Evolutionary conservation across 257 asterid genomes (phyloP).

Genomic region (Plantago elongata): DNA sequence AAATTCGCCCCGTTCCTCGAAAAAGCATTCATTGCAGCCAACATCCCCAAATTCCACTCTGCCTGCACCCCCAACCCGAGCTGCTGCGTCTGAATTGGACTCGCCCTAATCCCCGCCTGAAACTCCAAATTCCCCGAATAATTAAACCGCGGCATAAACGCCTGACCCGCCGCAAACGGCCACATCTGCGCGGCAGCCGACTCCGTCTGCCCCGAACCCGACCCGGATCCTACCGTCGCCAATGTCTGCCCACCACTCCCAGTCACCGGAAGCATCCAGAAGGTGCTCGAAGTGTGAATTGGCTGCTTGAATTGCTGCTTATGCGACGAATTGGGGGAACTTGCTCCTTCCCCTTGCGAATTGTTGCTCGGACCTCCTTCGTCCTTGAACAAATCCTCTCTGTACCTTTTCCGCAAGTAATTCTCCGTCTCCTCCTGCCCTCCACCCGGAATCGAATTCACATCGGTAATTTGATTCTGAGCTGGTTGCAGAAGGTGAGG

Average conservation of each 20-base stretch:
- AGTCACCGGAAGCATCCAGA: constrained; percentile 73
- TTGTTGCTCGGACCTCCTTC: constrained; percentile 27
- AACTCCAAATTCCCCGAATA: constrained; percentile 44
- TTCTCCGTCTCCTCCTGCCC: constrained; percentile 43
- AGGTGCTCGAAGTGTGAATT: constrained; percentile 29
- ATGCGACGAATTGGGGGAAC: constrained; percentile 38
- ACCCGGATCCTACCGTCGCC: constrained; percentile 5
- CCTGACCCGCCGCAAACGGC: constrained; percentile 38
- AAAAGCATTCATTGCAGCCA: constrained; percentile 56
- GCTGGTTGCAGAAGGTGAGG: constrained; percentile 36
- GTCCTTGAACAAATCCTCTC: constrained; percentile 67
- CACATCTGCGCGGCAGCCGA: constrained; percentile 38
- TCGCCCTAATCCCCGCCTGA: constrained; percentile 34
- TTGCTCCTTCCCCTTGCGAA: constrained; percentile 41
- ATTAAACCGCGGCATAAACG: constrained; percentile 51
- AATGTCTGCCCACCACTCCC: constrained; percentile 13
- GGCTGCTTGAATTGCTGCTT: constrained; percentile 35
- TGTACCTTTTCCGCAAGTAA: constrained; percentile 58
- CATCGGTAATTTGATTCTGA: constrained; percentile 38
- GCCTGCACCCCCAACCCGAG: constrained; percentile 49
- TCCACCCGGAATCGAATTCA: constrained; percentile 26
- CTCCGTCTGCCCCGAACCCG: constrained; percentile 10
- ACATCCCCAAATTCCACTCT: constrained; percentile 61
- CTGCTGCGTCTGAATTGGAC: constrained; percentile 43
- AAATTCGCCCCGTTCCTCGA: constrained; percentile 40